Evolutionary conservation across 1,284 basidiomycete species (phyloP), one percentile per base, ranked within the genome.

Genomic region (Volvariella surrecta): DNA sequence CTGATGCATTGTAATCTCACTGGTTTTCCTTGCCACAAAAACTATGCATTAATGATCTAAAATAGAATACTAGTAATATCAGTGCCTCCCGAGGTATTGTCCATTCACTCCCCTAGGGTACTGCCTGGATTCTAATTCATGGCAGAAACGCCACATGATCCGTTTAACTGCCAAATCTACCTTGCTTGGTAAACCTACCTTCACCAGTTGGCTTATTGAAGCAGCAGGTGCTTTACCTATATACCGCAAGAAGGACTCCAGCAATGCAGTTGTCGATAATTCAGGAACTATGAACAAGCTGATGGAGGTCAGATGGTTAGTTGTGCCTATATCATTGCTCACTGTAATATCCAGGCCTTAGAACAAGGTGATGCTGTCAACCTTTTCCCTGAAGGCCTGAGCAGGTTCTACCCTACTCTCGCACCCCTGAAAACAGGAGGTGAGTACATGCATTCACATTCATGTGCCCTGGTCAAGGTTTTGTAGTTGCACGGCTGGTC

Each of bases 121-220:
- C 17, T 42, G 18, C 24, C 37, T 30, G 35, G 37, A 41, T 44
- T 37, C 46, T 42, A 32, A 22, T 41, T 15, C 41, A 21, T 32
- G 18, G 44, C n/a, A 72, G 79, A 76, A 68, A 48, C 80, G 89
- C n/a, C 80, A 81, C 50, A 78, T 89, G 67, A 62, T 92, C 2
- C 76, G 89, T 7, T 62, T 92, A 41, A 92, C 89, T 0, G 89
- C 89, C 9, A 92, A 92, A 57, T 75, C 85, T 20, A 89, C 88
- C 1, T 82, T 86, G 53, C 92, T 92, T 52, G 85, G 88, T 3
- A 79, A 71, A 42, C 71, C 59, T 48, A 91, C 87, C 2, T 89
- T 92, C 58, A 89, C 84, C 2, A 88, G 83, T 50, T 90, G 89
- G 89, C 70, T 92, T 15, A 89, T 92, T 43, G 88, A 91, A 57